Evolutionary conservation across 805 yeast genomes (phyloP).

Genomic region (Nakazawaea wickerhamii): DNA sequence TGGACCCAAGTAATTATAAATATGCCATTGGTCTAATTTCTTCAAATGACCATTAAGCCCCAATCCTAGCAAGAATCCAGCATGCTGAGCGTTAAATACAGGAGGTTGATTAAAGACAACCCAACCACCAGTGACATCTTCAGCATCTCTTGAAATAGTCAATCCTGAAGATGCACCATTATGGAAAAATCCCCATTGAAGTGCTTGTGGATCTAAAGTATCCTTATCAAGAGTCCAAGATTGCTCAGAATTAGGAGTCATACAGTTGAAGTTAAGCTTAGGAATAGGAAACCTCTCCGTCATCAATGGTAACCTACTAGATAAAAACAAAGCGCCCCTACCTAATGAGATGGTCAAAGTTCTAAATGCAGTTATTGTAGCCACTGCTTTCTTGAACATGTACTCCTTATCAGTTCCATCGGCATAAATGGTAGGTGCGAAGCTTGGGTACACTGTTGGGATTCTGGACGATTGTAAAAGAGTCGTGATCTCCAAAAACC

Average conservation of each 20-base stretch:
- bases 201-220: conserved; percentile 33
- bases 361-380: conserved; percentile 58
- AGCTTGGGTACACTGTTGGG: conserved; percentile 43
- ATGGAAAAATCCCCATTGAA: conserved; percentile 85
- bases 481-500: conserved; percentile 72
- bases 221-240: conserved; percentile 57
- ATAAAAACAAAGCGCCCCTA: conserved; percentile 65
- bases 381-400: conserved; percentile 52
- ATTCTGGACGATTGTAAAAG: conserved; percentile 64
- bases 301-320: conserved; percentile 67
- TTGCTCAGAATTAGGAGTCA: conserved; percentile 60
- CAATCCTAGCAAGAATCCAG: conserved; percentile 88
- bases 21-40: conserved; percentile 90
- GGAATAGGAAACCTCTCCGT: conserved; percentile 85
- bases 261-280: conserved; percentile 60
- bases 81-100: conserved; percentile 72
- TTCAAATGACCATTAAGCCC: conserved; percentile 89
- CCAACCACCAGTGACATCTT: conserved; percentile 85
- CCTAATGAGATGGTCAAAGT: conserved; percentile 77
- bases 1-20: conserved; percentile 87
- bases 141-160: conserved; percentile 60
- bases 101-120: conserved; percentile 79
- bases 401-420: conserved; percentile 18
- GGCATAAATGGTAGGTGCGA: conserved; percentile 26
- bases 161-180: conserved; percentile 88